Evolutionary conservation across 2,329 filamentous ascomycete species (phyloP).

Genomic region (Magnaporthiopsis rhizophila): DNA sequence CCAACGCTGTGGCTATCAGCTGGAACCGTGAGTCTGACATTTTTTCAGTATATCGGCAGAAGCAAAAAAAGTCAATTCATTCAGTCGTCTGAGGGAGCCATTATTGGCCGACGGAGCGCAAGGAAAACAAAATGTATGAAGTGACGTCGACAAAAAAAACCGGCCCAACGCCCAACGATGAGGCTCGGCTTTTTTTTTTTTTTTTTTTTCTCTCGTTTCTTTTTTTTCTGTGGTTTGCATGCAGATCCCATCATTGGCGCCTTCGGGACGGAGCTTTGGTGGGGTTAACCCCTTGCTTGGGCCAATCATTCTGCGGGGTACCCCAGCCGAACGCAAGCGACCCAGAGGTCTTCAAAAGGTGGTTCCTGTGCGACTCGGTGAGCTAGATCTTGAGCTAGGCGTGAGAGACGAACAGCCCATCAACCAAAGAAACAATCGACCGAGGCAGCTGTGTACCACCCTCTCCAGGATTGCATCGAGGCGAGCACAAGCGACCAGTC

Average conservation of each 20-base stretch:
- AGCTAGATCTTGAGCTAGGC: no score
- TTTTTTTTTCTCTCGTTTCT: background rate
- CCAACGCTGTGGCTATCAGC: conserved; percentile 61
- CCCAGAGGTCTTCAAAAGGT: no score
- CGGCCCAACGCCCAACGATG: background rate
- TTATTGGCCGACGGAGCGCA: background rate
- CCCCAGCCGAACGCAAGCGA: background rate
- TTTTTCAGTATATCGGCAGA: background rate
- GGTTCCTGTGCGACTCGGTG: no score
- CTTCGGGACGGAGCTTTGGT: background rate
- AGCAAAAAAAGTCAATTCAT: background rate
- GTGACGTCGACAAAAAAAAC: background rate
- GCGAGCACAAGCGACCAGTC: no score
- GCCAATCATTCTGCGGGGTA: background rate
- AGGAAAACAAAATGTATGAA: background rate
- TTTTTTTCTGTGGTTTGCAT: background rate
- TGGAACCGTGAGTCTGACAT: conserved; percentile 43
- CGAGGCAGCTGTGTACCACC: no score
- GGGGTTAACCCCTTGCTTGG: background rate
- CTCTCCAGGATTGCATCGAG: no score
- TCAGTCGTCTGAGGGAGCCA: background rate
- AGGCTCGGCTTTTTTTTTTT: background rate
- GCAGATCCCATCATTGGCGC: background rate
- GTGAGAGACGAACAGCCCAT: no score
- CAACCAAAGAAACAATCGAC: no score